phyloP scores from a whole-genome alignment of 768 basidiomycete species.

The Clathrus columnatus region DNA sequence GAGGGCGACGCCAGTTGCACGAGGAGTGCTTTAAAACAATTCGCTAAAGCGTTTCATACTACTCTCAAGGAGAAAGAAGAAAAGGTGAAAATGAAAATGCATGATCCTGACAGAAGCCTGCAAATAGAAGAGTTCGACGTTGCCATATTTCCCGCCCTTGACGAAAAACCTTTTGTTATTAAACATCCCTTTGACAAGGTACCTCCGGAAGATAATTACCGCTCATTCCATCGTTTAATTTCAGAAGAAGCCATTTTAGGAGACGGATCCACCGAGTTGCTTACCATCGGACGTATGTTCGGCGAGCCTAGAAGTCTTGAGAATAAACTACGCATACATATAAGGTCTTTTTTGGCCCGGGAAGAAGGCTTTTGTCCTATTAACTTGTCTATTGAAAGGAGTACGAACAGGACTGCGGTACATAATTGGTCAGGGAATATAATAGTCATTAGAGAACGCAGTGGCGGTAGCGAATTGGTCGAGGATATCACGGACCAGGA shows the following conservation, averaged over 20 bases:
- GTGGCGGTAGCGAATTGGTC: neutral
- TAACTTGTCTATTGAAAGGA: neutral
- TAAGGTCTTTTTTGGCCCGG: too few relatives aligned
- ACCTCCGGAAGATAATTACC: neutral
- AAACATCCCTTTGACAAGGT: neutral
- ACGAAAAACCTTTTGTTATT: neutral
- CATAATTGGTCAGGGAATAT: neutral
- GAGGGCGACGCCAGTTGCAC: neutral
- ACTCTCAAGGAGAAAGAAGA: too few relatives aligned
- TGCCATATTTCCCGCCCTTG: neutral
- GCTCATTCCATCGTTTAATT: neutral
- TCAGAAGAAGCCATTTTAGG: neutral
- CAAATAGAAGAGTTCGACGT: neutral
- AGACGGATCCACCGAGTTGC: neutral
- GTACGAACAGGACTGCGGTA: neutral
- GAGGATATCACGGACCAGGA: neutral
- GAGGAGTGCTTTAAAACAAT: neutral
- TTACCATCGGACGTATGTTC: too few relatives aligned
- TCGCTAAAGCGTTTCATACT: neutral
- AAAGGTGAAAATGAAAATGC: too few relatives aligned
- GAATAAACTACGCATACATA: too few relatives aligned
- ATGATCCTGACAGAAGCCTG: neutral
- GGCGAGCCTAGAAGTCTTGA: too few relatives aligned
- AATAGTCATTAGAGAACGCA: neutral
- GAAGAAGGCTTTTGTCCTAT: neutral